Evolutionary conservation across 2,329 filamentous ascomycete species (phyloP), one percentile per base, ranked within the genome.

Genomic region (Pseudogymnoascus sp.): DNA sequence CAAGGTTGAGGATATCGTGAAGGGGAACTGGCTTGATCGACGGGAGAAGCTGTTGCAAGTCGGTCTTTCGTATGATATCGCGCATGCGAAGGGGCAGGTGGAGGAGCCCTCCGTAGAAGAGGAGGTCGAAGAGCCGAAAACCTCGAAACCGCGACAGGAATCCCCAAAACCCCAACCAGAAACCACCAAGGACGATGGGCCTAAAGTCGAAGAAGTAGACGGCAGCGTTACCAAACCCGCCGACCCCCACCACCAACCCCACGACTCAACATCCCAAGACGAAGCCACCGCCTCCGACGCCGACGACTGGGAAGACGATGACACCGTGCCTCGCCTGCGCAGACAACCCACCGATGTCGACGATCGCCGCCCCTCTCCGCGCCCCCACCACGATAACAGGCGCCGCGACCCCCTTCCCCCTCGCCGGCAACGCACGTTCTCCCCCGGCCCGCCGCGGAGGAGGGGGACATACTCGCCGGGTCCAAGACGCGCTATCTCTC

Each of bases 11-110:
- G 78, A 83, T 0, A 63, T 33, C 23, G 33, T 86, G 21, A 79
- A 80, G 68, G 74, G 76, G 9, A 80, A 84, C 67, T 81, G 78
- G 71, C 71, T 60, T 75, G 79, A 66, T 79, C 83, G 68, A 13
- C 67, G 67, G 3, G 82, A 84, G 60, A 87, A 87, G 73, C 76
- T 87, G 3, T 77, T 82, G 1, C 79, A 83, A 26, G 81, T 86
- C n/a, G 84, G 83, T 3, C 77, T 83, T 31, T 80, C 83, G 0
- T 86, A 87, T 64, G 83, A 87, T 67, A 69, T 86, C 3, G 84
- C 84, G 0, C 83, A 87, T 71, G 81, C 79, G 70, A 86, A 86
- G 70, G 83, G 83, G 1, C 76, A 77, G 29, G 69, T 81, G 26
- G 74, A 79, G 10, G 81, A 84, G 68, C 78, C 76, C 0, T 1